These are phyloP conservation scores for Phialophora macrospora DNA, from an alignment of 2,329 filamentous ascomycete genomes.

Conservation along the genomic window DNA sequence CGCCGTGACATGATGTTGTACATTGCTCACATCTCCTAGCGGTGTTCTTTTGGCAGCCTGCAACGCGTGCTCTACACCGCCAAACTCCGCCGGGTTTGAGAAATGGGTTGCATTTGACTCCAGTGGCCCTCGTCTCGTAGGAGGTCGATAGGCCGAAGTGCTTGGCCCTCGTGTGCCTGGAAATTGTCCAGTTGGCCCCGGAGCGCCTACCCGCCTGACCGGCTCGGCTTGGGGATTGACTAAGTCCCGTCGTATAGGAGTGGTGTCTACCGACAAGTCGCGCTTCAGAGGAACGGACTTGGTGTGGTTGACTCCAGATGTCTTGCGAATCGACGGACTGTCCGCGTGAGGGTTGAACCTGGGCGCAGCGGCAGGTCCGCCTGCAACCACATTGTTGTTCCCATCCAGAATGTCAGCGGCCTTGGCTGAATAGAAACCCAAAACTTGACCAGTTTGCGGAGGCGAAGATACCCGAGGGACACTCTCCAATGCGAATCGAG, in stretches of 20 bases:
- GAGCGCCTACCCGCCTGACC: conserved; percentile 28
- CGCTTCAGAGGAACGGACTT: conserved; percentile 74
- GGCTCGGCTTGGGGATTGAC: conserved; percentile 32
- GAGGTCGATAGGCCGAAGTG: conserved; percentile 46
- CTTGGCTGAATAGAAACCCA: conserved; percentile 72
- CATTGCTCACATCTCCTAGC: conserved; percentile 53
- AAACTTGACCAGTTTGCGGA: conserved; percentile 13
- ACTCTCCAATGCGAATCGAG: conserved; percentile 15
- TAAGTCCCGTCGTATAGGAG: conserved; percentile 32
- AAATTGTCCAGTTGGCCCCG: conserved; percentile 17
- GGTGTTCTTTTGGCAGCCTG: conserved; percentile 48
- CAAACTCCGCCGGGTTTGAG: conserved; percentile 34
- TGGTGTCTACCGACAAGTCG: conserved; percentile 41
- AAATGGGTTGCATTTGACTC: conserved; percentile 38
- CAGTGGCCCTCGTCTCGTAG: conserved; percentile 49
- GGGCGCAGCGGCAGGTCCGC: conserved; percentile 53
- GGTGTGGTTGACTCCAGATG: conserved; percentile 81
- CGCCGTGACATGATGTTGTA: conserved; percentile 35
- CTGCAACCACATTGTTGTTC: conserved; percentile 50
- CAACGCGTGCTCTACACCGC: conserved; percentile 27
- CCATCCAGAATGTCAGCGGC: conserved; percentile 64
- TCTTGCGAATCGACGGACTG: conserved; percentile 85
- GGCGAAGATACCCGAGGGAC: conserved; percentile 34
- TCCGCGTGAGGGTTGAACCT: conserved; percentile 75
- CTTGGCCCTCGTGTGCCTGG: conserved; percentile 21